These are phyloP conservation scores for Radiomyces spectabilis DNA, from an alignment of 192 early-diverging fungal genomes.

Conservation along the genomic window DNA sequence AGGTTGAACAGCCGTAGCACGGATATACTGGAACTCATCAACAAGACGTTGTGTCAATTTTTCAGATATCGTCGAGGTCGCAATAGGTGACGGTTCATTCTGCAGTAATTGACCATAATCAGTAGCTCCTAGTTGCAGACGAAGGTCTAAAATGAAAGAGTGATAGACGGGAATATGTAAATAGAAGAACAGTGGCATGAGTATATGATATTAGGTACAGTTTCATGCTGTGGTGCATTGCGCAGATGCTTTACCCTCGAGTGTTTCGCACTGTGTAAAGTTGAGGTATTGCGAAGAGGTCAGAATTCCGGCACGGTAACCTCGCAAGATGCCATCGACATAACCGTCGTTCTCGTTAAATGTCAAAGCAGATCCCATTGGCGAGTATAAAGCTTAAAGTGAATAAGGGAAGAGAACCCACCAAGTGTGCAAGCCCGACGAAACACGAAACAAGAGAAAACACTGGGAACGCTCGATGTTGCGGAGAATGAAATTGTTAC, in stretches of 20 bases:
- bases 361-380: conserved; percentile 28
- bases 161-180: not conserved
- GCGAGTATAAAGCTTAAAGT: no score
- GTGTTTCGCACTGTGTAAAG: conserved; percentile 95
- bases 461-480: no score
- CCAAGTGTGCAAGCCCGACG: no score
- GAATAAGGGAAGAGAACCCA: no score
- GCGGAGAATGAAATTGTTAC: no score
- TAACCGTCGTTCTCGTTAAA: conserved; percentile 92
- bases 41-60: conserved; percentile 86
- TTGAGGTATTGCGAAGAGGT: conserved; percentile 80
- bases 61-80: conserved; percentile 88
- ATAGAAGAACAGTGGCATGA: not conserved
- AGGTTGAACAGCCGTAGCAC: conserved; percentile 73
- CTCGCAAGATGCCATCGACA: conserved; percentile 91
- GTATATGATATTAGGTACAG: not conserved
- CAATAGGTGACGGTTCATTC: conserved; percentile 93
- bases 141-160: conserved; percentile 62
- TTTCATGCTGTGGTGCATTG: not conserved
- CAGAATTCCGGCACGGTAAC: conserved; percentile 86
- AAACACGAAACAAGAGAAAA: no score
- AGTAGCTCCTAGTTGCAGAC: conserved; percentile 88
- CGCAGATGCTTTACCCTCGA: conserved; percentile 91
- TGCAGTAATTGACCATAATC: conserved; percentile 93
- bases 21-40: conserved; percentile 88